These are phyloP conservation scores for Serendipita sp. DNA, from an alignment of 768 basidiomycete species.

Conservation along the genomic window DNA sequence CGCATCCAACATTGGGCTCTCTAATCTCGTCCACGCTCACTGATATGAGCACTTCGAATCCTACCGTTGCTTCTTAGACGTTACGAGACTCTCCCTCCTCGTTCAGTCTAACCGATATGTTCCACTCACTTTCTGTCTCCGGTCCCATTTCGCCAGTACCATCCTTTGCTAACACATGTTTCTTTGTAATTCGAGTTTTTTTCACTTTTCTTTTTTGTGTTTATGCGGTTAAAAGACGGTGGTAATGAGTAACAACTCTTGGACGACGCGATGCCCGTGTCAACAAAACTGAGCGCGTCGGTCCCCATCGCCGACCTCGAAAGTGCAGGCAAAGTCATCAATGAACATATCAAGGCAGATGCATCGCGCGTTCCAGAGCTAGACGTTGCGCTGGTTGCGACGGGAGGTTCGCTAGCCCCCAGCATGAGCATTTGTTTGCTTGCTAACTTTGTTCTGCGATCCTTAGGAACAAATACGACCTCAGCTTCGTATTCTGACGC, in stretches of 20 bases:
- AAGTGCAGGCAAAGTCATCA: background rate
- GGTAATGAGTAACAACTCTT: background rate
- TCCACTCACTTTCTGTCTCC: background rate
- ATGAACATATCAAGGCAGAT: conserved; percentile 4
- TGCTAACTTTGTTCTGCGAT: background rate
- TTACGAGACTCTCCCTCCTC: background rate
- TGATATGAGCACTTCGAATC: conserved; percentile 28
- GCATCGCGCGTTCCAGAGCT: conserved; percentile 2
- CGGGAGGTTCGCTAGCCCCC: background rate
- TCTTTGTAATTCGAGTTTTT: background rate
- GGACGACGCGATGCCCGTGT: background rate
- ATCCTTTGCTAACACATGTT: background rate
- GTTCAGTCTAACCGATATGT: background rate
- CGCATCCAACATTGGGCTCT: conserved; percentile 71
- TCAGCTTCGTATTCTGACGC: conserved; percentile 10
- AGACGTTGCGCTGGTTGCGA: background rate
- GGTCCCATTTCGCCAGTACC: background rate
- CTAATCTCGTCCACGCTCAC: conserved; percentile 62
- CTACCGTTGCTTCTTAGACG: conserved; percentile 13
- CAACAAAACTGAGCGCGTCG: conserved; percentile 1
- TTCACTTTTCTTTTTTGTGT: background rate
- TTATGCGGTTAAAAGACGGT: background rate
- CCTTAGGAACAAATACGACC: conserved; percentile 7
- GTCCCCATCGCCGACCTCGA: background rate
- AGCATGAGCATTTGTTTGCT: background rate